Conservation (phyloP, 1,139 yeast species). For the Saccharomyces uvarum region DNA sequence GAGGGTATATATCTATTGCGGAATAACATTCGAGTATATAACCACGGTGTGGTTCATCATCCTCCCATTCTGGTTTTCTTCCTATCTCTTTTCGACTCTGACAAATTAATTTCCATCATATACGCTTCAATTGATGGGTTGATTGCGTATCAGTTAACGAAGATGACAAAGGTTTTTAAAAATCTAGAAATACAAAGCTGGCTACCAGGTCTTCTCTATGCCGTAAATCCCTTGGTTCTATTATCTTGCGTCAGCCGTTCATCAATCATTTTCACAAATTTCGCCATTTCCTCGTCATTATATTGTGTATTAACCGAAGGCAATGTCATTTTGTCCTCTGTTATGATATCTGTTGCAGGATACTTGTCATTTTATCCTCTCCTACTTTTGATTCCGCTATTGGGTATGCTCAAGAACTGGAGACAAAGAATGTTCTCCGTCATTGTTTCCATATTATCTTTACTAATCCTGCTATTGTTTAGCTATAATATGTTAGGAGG, state of each 20-base stretch:
- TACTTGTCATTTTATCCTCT: slow-evolving; percentile 59
- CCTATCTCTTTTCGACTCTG: slow-evolving; percentile 36
- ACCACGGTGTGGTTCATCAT: slow-evolving; percentile 83
- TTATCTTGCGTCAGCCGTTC: slow-evolving; percentile 65
- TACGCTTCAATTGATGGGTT: slow-evolving; percentile 34
- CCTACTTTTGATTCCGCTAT: slow-evolving; percentile 50
- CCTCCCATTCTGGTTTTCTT: slow-evolving; percentile 61
- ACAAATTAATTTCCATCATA: slow-evolving; percentile 15
- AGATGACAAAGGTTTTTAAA: slow-evolving; percentile 31
- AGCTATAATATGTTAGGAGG: slow-evolving; percentile 31
- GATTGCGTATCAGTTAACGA: slow-evolving; percentile 33
- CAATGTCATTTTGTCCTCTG: slow-evolving; percentile 41
- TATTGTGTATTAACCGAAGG: slow-evolving; percentile 37
- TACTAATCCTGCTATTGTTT: slow-evolving; percentile 33
- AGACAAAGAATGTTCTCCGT: slow-evolving; percentile 8
- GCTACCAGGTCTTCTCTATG: slow-evolving; percentile 53
- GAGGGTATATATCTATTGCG: slow-evolving; percentile 71
- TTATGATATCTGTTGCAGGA: slow-evolving; percentile 54
- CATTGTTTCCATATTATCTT: slow-evolving; percentile 22
- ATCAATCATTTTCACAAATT: slow-evolving; percentile 53
- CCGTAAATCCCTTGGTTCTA: slow-evolving; percentile 72
- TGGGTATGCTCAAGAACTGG: slow-evolving; percentile 29
- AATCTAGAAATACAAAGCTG: slow-evolving; percentile 33
- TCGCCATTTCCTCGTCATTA: slow-evolving; percentile 47
- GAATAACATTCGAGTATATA: slow-evolving; percentile 60